Percentiles rank a stretch among this genome's conserved stretches.
These are phyloP conservation scores for Tetraselmis striata DNA, from an alignment of 139 green algal genomes.

Conservation along the genomic window DNA sequence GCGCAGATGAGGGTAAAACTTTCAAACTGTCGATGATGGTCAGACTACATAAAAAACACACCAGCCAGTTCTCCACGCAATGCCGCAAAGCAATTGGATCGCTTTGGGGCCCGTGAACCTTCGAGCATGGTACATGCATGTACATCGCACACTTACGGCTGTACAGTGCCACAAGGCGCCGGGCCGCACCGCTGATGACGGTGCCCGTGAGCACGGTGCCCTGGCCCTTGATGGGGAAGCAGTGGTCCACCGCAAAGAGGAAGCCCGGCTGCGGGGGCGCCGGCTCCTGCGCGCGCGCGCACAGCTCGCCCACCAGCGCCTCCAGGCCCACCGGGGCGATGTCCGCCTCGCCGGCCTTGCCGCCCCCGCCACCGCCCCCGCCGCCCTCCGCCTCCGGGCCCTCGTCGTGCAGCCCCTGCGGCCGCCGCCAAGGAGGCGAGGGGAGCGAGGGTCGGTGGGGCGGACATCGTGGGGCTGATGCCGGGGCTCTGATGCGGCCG, in stretches of 20 bases:
- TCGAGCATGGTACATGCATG: slow-evolving; percentile 62
- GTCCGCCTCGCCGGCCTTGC: neutral
- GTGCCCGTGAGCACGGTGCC: slow-evolving; percentile 85
- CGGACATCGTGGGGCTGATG: no score
- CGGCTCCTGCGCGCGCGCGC: slow-evolving; percentile 7
- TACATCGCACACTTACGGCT: neutral
- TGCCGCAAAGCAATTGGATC: neutral
- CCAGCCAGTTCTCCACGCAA: neutral
- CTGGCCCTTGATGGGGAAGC: slow-evolving; percentile 87
- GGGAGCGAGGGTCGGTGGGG: no score
- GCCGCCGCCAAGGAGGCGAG: no score
- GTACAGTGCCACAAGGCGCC: neutral
- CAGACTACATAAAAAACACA: slow-evolving; percentile 3
- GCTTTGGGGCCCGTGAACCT: slow-evolving; percentile 5
- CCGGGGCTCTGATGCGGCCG: no score
- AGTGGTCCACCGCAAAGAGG: slow-evolving; percentile 91
- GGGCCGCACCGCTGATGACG: slow-evolving; percentile 23
- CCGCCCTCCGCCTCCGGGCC: slow-evolving; percentile 2
- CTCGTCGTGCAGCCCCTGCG: no score
- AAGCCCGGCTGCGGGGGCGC: slow-evolving; percentile 31
- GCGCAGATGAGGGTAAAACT: no score
- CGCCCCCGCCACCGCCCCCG: neutral
- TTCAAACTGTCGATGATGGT: no score
- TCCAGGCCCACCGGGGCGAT: slow-evolving; percentile 16
- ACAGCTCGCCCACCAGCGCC: slow-evolving; percentile 21